These are phyloP conservation scores for Petunia axillaris DNA, from an alignment of 257 asterid genomes.

Conservation along the genomic window DNA sequence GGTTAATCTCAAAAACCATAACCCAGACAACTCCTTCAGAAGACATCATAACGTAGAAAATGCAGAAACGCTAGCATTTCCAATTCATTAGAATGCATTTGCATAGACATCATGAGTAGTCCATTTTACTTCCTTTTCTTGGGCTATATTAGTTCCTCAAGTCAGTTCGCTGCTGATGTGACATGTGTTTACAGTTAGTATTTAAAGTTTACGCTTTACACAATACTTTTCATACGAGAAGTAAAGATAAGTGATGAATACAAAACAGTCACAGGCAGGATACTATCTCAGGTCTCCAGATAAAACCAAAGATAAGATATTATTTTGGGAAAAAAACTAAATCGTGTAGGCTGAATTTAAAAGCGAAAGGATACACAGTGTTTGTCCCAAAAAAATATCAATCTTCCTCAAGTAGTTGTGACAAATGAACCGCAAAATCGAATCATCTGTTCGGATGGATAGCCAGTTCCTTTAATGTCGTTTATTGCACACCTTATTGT, in stretches of 20 bases:
- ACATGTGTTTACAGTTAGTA: neutral
- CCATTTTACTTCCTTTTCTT: neutral
- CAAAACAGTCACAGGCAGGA: neutral
- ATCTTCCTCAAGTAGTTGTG: neutral
- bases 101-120: neutral
- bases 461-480: too few relatives aligned
- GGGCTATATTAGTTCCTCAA: slow-evolving; percentile 3
- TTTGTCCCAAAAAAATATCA: neutral
- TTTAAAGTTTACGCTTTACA: neutral
- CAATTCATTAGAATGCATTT: neutral
- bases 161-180: neutral
- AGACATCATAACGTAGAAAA: slow-evolving; percentile 5
- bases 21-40: slow-evolving; percentile 6
- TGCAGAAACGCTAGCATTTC: neutral
- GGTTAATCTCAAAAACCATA: neutral
- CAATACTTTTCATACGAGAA: neutral
- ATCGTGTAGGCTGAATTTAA: neutral
- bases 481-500: too few relatives aligned
- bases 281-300: neutral
- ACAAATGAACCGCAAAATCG: neutral
- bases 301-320: neutral
- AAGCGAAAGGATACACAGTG: neutral
- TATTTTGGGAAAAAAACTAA: too few relatives aligned
- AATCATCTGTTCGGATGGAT: too few relatives aligned
- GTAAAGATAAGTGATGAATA: neutral